Percentiles rank a stretch among this genome's conserved stretches.
Evolutionary conservation across 106 monocot genomes (phyloP).

Genomic region (Dioscorea dumetorum): DNA sequence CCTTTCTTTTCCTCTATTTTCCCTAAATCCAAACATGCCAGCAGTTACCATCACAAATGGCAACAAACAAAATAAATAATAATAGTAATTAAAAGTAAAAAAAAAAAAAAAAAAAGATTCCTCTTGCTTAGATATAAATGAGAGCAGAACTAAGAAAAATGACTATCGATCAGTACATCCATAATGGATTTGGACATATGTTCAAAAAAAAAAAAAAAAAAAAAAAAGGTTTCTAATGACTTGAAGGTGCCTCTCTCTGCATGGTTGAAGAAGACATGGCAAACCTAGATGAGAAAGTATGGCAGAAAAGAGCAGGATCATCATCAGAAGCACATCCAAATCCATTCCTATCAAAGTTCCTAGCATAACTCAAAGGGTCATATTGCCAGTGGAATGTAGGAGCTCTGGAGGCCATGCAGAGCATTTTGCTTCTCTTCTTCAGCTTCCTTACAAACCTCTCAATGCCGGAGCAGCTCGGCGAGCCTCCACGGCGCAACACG

Average conservation of each 20-base stretch:
- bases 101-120: too few species aligned
- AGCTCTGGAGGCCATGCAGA: slow-evolving; percentile 16
- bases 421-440: slow-evolving; percentile 22
- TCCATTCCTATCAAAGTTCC: slow-evolving; percentile 26
- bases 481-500: background rate
- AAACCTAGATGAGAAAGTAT: slow-evolving; percentile 33
- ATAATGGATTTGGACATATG: too few species aligned
- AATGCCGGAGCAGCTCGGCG: slow-evolving; percentile 8
- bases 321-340: slow-evolving; percentile 12
- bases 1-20: too few species aligned
- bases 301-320: slow-evolving; percentile 18
- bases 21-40: too few species aligned
- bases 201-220: too few species aligned
- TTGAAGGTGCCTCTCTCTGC: background rate
- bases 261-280: slow-evolving; percentile 1
- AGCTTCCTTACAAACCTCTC: slow-evolving; percentile 21
- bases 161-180: too few species aligned
- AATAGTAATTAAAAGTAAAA: too few species aligned
- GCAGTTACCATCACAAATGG: too few species aligned
- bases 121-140: too few species aligned
- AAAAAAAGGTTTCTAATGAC: background rate
- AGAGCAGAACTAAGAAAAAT: too few species aligned
- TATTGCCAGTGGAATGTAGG: slow-evolving; percentile 29
- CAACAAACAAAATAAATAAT: too few species aligned
- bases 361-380: slow-evolving; percentile 31